Evolutionary conservation across 441 rosid genomes (phyloP).

Genomic region (Viola pubescens): DNA sequence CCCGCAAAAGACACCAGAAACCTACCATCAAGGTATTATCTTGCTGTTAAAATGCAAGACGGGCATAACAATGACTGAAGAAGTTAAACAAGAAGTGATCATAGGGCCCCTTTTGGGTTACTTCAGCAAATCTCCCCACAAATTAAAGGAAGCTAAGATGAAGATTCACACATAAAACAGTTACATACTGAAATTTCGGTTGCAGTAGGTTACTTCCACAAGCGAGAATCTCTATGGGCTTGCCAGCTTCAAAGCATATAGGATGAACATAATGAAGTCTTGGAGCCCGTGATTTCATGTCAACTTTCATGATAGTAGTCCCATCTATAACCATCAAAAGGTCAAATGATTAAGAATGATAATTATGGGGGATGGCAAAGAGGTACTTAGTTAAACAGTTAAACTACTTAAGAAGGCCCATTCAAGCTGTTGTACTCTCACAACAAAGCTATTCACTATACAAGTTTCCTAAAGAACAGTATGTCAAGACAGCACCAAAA

Average conservation of each 20-base stretch:
- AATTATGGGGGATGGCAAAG: background rate
- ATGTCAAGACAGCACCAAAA: too few species aligned
- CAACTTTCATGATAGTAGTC: slow-evolving; percentile 47
- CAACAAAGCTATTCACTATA: too few species aligned
- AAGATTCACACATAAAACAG: background rate
- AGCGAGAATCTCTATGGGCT: slow-evolving; percentile 74
- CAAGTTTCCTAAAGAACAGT: too few species aligned
- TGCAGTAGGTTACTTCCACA: slow-evolving; percentile 81
- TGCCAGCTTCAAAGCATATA: slow-evolving; percentile 85
- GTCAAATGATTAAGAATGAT: slow-evolving; percentile 9
- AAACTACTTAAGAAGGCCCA: background rate
- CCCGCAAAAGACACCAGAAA: slow-evolving; percentile 87
- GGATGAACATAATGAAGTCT: slow-evolving; percentile 85
- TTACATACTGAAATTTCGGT: slow-evolving; percentile 65
- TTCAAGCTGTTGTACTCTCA: background rate
- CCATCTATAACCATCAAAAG: slow-evolving; percentile 42
- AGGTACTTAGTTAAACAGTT: background rate
- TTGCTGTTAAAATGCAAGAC: background rate
- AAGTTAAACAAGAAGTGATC: too few species aligned
- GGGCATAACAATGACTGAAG: too few species aligned
- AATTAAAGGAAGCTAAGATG: background rate
- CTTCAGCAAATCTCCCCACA: too few species aligned
- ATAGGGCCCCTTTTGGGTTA: too few species aligned
- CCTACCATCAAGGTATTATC: slow-evolving; percentile 42
- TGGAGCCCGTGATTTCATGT: slow-evolving; percentile 47